Evolutionary conservation across 2,329 filamentous ascomycete species (phyloP).

Genomic region (Fusarium bactridioides): DNA sequence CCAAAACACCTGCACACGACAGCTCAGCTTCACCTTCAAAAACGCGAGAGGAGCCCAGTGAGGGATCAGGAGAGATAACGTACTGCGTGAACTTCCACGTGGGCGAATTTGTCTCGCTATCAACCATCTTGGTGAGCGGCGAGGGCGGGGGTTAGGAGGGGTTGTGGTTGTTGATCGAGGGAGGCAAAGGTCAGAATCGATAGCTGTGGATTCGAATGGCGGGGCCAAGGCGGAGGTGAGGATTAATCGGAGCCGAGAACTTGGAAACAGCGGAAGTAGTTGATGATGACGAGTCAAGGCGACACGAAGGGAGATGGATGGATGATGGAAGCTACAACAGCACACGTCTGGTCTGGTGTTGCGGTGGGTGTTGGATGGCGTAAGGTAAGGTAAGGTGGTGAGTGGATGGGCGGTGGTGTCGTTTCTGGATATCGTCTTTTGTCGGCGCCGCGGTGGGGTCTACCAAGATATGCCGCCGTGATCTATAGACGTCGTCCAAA

Average conservation of each 20-base stretch:
- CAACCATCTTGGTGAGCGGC: constrained; percentile 80
- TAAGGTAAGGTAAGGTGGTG: constrained; percentile 19
- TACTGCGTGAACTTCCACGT: constrained; percentile 99
- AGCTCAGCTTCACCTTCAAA: constrained; percentile 26
- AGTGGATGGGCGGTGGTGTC: constrained; percentile 31
- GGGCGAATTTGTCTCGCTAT: constrained; percentile 90
- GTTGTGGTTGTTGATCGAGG: constrained; percentile 36
- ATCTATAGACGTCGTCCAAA: constrained; percentile 29
- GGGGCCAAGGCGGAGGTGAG: constrained; percentile 33
- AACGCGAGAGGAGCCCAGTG: neutral
- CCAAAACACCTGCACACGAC: constrained; percentile 83
- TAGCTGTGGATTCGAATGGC: constrained; percentile 26
- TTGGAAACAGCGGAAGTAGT: constrained; percentile 19
- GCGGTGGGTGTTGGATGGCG: constrained; percentile 26
- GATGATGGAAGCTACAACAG: constrained; percentile 32
- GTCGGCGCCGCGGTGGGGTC: constrained; percentile 36
- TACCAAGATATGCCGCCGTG: constrained; percentile 32
- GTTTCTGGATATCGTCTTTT: constrained; percentile 38
- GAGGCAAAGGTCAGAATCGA: constrained; percentile 31
- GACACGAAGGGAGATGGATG: constrained; percentile 26
- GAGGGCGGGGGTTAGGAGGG: constrained; percentile 41
- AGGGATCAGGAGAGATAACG: constrained; percentile 49
- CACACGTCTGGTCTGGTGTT: constrained; percentile 35
- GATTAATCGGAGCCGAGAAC: constrained; percentile 22
- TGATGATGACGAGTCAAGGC: constrained; percentile 4